Conservation (phyloP, 495 filamentous ascomycete genomes). For the Podospora australis region DNA sequence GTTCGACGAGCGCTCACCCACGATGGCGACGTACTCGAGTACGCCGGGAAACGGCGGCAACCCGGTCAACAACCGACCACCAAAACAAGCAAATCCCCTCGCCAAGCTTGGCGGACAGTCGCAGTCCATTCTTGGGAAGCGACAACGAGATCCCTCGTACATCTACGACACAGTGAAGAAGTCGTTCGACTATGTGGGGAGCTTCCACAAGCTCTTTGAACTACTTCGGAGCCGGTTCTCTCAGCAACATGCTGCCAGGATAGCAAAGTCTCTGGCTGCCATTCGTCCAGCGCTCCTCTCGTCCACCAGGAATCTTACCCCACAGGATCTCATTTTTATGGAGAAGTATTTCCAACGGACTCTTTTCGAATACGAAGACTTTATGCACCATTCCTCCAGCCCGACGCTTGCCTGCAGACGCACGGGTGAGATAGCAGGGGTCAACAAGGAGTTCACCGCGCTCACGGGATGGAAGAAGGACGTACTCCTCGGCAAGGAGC, state of each 20-base stretch:
- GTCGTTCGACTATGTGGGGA: slow-evolving; percentile 82
- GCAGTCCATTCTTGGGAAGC: slow-evolving; percentile 46
- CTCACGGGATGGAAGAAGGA: slow-evolving; percentile 93
- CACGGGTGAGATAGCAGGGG: slow-evolving; percentile 85
- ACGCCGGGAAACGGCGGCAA: slow-evolving; percentile 19
- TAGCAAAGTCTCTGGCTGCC: slow-evolving; percentile 78
- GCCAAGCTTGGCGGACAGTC: slow-evolving; percentile 34
- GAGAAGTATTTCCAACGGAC: slow-evolving; percentile 94
- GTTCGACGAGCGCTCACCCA: slow-evolving; percentile 39
- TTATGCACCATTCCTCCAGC: slow-evolving; percentile 77
- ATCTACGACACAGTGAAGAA: slow-evolving; percentile 86
- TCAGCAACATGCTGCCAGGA: slow-evolving; percentile 59
- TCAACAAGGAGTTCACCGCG: slow-evolving; percentile 90
- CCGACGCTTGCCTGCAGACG: slow-evolving; percentile 87
- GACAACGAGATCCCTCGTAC: slow-evolving; percentile 61
- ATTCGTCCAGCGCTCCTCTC: slow-evolving; percentile 91
- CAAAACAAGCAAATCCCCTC: slow-evolving; percentile 32
- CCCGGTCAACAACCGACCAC: slow-evolving; percentile 28
- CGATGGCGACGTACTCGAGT: slow-evolving; percentile 33
- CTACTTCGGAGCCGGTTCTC: slow-evolving; percentile 74
- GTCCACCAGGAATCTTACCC: slow-evolving; percentile 72
- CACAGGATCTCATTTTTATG: slow-evolving; percentile 90
- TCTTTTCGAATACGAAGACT: slow-evolving; percentile 85
- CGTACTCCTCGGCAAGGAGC: slow-evolving; percentile 77
- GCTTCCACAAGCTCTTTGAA: slow-evolving; percentile 84